Evolutionary conservation across 192 early-diverging fungal genomes (phyloP), one percentile per base, ranked within the genome.

Genomic region (Geosiphon pyriformis): DNA sequence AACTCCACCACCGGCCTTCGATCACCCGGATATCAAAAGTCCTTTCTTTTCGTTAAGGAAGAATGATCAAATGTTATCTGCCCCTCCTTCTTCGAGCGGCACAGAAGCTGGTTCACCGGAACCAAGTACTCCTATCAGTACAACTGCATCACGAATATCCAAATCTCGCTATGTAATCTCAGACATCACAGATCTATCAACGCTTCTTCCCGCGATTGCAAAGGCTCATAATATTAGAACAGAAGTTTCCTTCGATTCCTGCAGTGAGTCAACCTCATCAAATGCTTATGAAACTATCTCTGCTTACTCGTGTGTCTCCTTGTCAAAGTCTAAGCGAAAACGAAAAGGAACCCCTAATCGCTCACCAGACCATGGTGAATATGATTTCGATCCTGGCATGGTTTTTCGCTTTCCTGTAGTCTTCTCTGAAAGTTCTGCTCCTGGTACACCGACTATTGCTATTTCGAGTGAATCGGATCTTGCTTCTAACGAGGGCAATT

Each of bases 361-460:
- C 33, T 52, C 63, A 15, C 63, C 63, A 35, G 20, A 53, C 53
- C 51, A 23, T 18, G 49, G 25, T n/a, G 63, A 65, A 20, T 4
- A 48, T 0, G n/a, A 37, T 27, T 1, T 20, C 15, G 52, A 54
- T 23, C 63, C 63, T 52, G 63, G 63, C 20, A 54, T 65, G 6
- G 51, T 65, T 20, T 65, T 65, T 55, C 31, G 63, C 4, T 65
- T 65, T 35, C 63, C 63, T 17, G 32, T 54, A 2, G 22, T 65
- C 17, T 65, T 65, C 26, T 17, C 23, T 47, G 26, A 25, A 12
- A 6, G 20, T 23, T 23, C 12, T 22, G 11, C 18, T 8, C 15
- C 4, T 8, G 34, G 26, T 22, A 48, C 10, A 25, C 12, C 30
- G 8, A 7, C 30, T 51, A 33, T 35, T 4, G 29, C 4, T n/a